Evolutionary conservation across 345 rosid genomes (phyloP).

Genomic region (Eutrema japonicum): DNA sequence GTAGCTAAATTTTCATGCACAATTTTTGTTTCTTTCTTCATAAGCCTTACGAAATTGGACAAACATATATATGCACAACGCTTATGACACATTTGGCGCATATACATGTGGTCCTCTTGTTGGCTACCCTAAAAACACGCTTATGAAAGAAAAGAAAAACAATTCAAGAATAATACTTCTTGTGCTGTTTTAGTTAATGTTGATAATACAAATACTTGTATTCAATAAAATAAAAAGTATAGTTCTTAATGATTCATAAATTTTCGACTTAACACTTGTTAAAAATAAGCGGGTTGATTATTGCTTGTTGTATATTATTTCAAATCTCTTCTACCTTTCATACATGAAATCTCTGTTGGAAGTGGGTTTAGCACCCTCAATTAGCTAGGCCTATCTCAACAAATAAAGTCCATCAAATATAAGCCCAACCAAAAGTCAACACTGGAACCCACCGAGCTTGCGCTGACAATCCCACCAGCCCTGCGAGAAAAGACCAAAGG

Average conservation of each 20-base stretch:
- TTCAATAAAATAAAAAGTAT: background rate
- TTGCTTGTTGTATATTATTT: too few species aligned
- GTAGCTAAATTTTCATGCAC: constrained; percentile 40
- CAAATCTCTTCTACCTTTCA: background rate
- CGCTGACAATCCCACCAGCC: too few species aligned
- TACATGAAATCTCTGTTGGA: background rate
- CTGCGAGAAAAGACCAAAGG: too few species aligned
- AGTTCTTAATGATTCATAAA: background rate
- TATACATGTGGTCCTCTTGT: background rate
- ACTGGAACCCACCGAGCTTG: too few species aligned
- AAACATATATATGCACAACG: constrained; percentile 22
- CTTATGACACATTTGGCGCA: constrained; percentile 6
- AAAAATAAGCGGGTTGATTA: too few species aligned
- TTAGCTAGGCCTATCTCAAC: too few species aligned
- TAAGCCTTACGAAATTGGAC: background rate
- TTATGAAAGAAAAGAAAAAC: background rate
- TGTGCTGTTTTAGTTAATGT: background rate
- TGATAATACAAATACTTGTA: background rate
- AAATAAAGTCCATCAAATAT: too few species aligned
- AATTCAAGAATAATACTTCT: background rate
- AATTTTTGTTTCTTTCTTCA: background rate
- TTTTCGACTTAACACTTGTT: background rate
- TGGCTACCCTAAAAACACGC: constrained; percentile 11
- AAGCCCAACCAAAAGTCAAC: too few species aligned
- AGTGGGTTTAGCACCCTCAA: too few species aligned